Percentiles rank a stretch among this genome's conserved stretches.
phyloP scores from a whole-genome alignment of 192 early-diverging fungal genomes.

The Backusella macrospora region DNA sequence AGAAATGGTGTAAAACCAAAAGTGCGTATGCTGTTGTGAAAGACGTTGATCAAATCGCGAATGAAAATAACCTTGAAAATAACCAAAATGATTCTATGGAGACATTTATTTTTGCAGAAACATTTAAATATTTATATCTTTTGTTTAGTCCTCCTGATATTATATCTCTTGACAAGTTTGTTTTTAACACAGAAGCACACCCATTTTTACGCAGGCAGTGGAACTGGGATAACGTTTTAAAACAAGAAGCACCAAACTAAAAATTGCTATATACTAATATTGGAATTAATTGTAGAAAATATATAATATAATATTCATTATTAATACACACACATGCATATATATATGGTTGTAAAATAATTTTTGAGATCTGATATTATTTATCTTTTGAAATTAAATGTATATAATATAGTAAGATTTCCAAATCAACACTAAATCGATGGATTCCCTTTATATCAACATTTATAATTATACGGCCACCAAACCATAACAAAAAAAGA shows the following conservation, averaged over 20 bases:
- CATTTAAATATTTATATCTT: conserved; percentile 72
- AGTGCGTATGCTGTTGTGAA: conserved; percentile 48
- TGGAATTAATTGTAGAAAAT: background rate
- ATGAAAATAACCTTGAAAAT: background rate
- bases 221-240: conserved; percentile 16
- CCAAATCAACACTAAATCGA: too few species aligned
- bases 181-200: conserved; percentile 78
- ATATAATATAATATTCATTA: background rate
- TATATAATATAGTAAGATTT: too few species aligned
- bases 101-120: conserved; percentile 69
- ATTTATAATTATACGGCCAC: too few species aligned
- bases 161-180: conserved; percentile 58
- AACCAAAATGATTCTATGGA: conserved; percentile 37
- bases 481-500: too few species aligned
- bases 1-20: conserved; percentile 51
- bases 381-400: too few species aligned
- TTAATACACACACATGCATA: background rate
- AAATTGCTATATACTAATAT: background rate
- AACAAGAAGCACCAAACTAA: background rate
- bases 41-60: conserved; percentile 37
- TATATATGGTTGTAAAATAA: background rate
- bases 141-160: conserved; percentile 58
- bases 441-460: too few species aligned
- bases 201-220: conserved; percentile 61
- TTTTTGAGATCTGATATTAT: too few species aligned